Base-by-base conservation (phyloP, 352 stramenopile species). In the Pythium aquatile region DNA sequence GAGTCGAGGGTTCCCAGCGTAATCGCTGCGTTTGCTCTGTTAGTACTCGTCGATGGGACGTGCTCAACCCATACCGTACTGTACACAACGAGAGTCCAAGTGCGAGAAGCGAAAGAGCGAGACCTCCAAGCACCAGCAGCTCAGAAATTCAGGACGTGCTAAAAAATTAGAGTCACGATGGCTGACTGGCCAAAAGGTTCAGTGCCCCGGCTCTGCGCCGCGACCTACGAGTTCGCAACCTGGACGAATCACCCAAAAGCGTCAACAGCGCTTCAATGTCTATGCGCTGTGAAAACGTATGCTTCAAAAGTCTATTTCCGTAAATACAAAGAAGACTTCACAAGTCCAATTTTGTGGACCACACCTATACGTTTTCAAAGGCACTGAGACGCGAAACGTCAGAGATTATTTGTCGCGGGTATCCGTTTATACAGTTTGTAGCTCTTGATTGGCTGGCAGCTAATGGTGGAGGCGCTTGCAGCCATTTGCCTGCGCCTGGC, bases 391-490 rank as follows among this genome's bases (percentile, higher is more conserved):
- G n/a, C 37, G 55, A 64, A 69, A 49, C 35, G 55, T 13, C 62
- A 63, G 14, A 24, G 4, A 7, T 57, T 3, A 6, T 0, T 58
- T 57, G 7, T 30, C 10, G 24, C n/a, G 63, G 63, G n/a, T 69
- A 69, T 69, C 2, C 0, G 16, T 11, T 33, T 55, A n/a, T 11
- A 59, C 39, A 64, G 63, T 60, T 39, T 30, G 24, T 51, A 61
- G 56, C 55, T 69, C 37, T 63, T 63, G 63, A 69, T 69, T 69
- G 63, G 63, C 56, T 64, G 49, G 24, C 47, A 69, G 63, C 56
- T 61, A 65, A 69, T 69, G 63, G 63, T 69, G 63, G 62, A 35
- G 47, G 63, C 48, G 46, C 37, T 37, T 58, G 63, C 54, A 68
- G 62, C 62, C 62, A 68, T 68, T 68, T 68, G 62, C 47, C 54